These are phyloP conservation scores for Eleusine coracana DNA, from an alignment of 176 grass and related monocot species.

Conservation along the genomic window DNA sequence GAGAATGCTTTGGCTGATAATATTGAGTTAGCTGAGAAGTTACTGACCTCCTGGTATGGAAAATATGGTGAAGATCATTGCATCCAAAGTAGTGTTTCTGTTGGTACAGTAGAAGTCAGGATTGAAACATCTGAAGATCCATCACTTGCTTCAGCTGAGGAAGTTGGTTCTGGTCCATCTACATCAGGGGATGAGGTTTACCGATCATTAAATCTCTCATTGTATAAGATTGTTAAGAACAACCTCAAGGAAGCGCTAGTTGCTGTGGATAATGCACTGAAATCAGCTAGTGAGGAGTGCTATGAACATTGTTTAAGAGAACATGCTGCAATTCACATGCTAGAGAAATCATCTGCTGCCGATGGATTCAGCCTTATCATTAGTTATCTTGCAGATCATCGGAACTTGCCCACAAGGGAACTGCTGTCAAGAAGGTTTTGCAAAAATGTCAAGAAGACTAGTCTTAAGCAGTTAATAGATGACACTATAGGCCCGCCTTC, in stretches of 20 bases:
- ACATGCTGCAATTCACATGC: slow-evolving; percentile 60
- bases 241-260: slow-evolving; percentile 67
- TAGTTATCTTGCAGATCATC: slow-evolving; percentile 62
- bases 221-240: slow-evolving; percentile 63
- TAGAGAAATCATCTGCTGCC: slow-evolving; percentile 50
- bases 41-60: slow-evolving; percentile 70
- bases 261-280: slow-evolving; percentile 70
- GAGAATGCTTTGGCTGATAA: slow-evolving; percentile 63
- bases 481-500: slow-evolving; percentile 73
- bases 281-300: slow-evolving; percentile 48
- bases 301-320: slow-evolving; percentile 79
- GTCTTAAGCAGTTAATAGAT: slow-evolving; percentile 73
- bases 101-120: slow-evolving; percentile 26
- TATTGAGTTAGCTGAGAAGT: slow-evolving; percentile 64
- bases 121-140: slow-evolving; percentile 29
- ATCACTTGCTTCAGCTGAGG: slow-evolving; percentile 30
- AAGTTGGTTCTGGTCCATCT: slow-evolving; percentile 44
- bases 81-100: slow-evolving; percentile 29
- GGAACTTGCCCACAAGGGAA: slow-evolving; percentile 44
- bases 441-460: slow-evolving; percentile 74
- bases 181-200: slow-evolving; percentile 63
- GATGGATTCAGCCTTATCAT: slow-evolving; percentile 56
- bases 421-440: slow-evolving; percentile 75
- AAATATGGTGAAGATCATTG: slow-evolving; percentile 47
- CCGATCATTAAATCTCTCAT: slow-evolving; percentile 72